Percentiles rank a stretch among this genome's conserved stretches.
Evolutionary conservation across 129 eudicot species (phyloP).

Genomic region (Pittosporum tobira): DNA sequence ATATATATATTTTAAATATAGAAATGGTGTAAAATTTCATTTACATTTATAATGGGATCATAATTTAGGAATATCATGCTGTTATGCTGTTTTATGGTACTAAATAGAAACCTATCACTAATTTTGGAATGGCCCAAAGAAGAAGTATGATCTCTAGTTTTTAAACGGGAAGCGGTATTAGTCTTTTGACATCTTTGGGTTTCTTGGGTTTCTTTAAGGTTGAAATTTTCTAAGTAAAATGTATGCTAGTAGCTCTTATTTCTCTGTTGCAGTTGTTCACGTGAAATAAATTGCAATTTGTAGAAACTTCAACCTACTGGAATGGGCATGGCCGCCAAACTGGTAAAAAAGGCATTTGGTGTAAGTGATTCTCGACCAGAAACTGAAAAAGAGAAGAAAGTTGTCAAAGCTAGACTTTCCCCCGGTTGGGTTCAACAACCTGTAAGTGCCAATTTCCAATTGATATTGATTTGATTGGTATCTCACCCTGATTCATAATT

Average conservation of each 20-base stretch:
- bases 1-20: too few relatives aligned
- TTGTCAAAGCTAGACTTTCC: constrained; percentile 19
- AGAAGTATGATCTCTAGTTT: too few relatives aligned
- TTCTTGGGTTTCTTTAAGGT: too few relatives aligned
- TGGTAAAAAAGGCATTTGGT: constrained; percentile 30
- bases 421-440: constrained; percentile 45
- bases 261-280: constrained; percentile 15
- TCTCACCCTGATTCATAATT: background rate
- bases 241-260: background rate
- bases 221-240: too few relatives aligned
- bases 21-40: too few relatives aligned
- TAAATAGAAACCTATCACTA: too few relatives aligned
- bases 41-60: too few relatives aligned
- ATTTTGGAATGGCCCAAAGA: too few relatives aligned
- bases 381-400: constrained; percentile 29
- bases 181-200: too few relatives aligned
- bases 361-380: constrained; percentile 22
- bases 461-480: background rate
- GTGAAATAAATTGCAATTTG: constrained; percentile 20
- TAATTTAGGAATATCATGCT: too few relatives aligned
- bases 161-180: too few relatives aligned
- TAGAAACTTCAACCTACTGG: constrained; percentile 55
- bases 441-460: constrained; percentile 33
- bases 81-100: too few relatives aligned
- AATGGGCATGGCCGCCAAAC: constrained; percentile 30